A percentile compares a stretch with the other conserved stretches of the same genome.
Evolutionary conservation across 2,329 filamentous ascomycete genomes (phyloP).

Genomic region (Sphaceloma murrayae): DNA sequence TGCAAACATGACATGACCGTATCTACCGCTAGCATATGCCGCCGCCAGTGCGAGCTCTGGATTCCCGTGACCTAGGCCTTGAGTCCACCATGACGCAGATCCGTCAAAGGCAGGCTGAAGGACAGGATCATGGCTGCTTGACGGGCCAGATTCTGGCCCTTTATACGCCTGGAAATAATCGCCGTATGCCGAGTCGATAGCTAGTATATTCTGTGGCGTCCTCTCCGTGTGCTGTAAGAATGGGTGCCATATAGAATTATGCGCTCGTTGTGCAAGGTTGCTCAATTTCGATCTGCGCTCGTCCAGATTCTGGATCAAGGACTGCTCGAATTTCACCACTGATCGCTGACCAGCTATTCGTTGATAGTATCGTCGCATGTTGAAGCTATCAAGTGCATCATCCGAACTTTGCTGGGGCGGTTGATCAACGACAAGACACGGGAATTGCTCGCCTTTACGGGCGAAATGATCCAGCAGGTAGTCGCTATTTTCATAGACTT

Average conservation of each 20-base stretch:
- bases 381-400: conserved; percentile 40
- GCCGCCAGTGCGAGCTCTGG: conserved; percentile 61
- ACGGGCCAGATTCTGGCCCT: neutral
- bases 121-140: conserved; percentile 24
- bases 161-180: conserved; percentile 62
- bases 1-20: conserved; percentile 84
- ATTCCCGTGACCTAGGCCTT: conserved; percentile 74
- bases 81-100: conserved; percentile 86
- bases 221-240: conserved; percentile 71
- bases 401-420: conserved; percentile 48
- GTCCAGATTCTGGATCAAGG: conserved; percentile 46
- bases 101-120: conserved; percentile 66
- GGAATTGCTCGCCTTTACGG: neutral
- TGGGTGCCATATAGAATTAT: conserved; percentile 68
- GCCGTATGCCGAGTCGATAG: conserved; percentile 71
- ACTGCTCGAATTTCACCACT: conserved; percentile 40
- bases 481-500: conserved; percentile 55
- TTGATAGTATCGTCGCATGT: conserved; percentile 57
- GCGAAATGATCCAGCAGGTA: conserved; percentile 62
- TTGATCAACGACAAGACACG: conserved; percentile 21
- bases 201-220: conserved; percentile 52
- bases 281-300: conserved; percentile 50
- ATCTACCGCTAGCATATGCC: conserved; percentile 71
- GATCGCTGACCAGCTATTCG: conserved; percentile 33
- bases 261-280: conserved; percentile 52